These are phyloP conservation scores for Cantharellus cinnabarinus DNA, from an alignment of 768 basidiomycete genomes.

Conservation along the genomic window DNA sequence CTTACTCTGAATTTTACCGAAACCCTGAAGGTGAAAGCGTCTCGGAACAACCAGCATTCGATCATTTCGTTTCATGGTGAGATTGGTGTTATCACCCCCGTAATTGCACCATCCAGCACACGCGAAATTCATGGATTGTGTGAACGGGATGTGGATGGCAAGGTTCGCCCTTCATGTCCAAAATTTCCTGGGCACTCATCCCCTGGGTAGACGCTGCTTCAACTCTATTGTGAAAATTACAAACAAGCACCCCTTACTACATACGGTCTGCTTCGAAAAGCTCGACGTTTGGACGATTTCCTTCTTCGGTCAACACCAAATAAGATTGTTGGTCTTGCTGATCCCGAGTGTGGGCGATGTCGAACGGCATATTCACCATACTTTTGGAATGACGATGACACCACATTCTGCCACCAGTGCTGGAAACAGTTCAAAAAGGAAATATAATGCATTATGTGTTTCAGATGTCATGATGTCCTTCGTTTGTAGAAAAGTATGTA, in stretches of 20 bases:
- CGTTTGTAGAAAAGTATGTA: conserved; percentile 17
- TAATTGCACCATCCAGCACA: conserved; percentile 34
- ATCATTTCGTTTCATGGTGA: conserved; percentile 54
- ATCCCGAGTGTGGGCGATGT: conserved; percentile 36
- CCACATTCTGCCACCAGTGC: conserved; percentile 26
- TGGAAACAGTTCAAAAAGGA: conserved; percentile 14
- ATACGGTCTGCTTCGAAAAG: conserved; percentile 77
- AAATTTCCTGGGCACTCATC: neutral
- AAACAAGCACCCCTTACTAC: conserved; percentile 55
- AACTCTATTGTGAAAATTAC: conserved; percentile 68
- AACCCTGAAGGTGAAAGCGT: conserved; percentile 6
- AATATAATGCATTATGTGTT: neutral
- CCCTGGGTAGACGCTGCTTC: conserved; percentile 56
- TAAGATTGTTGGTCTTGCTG: conserved; percentile 4
- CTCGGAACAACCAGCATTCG: neutral
- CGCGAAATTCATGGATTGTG: conserved; percentile 27
- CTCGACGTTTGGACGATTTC: conserved; percentile 58
- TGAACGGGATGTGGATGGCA: conserved; percentile 59
- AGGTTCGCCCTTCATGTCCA: conserved; percentile 39
- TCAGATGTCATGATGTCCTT: neutral
- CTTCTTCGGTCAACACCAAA: conserved; percentile 14
- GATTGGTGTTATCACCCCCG: conserved; percentile 56
- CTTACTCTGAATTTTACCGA: too few species aligned
- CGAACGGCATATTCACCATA: conserved; percentile 51
- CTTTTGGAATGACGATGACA: conserved; percentile 32